These are phyloP conservation scores for Didymella glomerata DNA, from an alignment of 2,329 filamentous ascomycete genomes.

Conservation along the genomic window DNA sequence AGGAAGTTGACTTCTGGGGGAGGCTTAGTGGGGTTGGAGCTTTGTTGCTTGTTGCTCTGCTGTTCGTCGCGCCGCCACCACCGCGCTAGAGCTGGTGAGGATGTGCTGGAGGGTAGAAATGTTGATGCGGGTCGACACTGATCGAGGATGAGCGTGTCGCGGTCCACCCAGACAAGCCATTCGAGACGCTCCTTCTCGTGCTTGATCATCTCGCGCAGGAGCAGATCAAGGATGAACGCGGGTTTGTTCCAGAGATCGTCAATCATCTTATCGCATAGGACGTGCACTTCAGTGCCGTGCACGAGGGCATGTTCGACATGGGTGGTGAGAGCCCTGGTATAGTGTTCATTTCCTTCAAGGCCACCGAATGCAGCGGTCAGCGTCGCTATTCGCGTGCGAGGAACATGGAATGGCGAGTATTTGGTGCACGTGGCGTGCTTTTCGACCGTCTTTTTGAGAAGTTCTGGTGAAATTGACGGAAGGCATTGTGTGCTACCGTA, in stretches of 20 bases:
- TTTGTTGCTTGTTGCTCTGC: not conserved
- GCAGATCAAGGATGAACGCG: conserved; percentile 54
- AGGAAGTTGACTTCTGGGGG: conserved; percentile 44
- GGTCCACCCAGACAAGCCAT: conserved; percentile 57
- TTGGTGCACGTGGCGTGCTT: conserved; percentile 28
- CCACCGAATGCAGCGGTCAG: conserved; percentile 52
- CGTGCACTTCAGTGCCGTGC: conserved; percentile 54
- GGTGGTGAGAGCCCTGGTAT: conserved; percentile 53
- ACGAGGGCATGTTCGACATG: conserved; percentile 53
- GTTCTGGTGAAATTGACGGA: conserved; percentile 19
- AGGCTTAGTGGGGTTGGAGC: not conserved
- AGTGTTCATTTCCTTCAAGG: conserved; percentile 43
- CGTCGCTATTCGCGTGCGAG: conserved; percentile 44
- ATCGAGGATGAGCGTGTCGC: conserved; percentile 57
- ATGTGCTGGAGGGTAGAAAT: conserved; percentile 48
- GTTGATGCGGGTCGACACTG: conserved; percentile 53
- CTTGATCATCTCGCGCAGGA: conserved; percentile 49
- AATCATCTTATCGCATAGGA: conserved; percentile 54
- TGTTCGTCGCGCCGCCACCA: conserved; percentile 23
- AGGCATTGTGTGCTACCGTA: conserved; percentile 29
- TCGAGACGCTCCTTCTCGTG: conserved; percentile 51
- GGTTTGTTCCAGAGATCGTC: conserved; percentile 58
- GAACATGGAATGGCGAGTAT: conserved; percentile 25
- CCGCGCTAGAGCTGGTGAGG: conserved; percentile 18
- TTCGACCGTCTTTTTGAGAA: conserved; percentile 23